These are phyloP conservation scores for Sordaria brevicollis DNA, from an alignment of 495 filamentous ascomycete genomes.

Conservation along the genomic window DNA sequence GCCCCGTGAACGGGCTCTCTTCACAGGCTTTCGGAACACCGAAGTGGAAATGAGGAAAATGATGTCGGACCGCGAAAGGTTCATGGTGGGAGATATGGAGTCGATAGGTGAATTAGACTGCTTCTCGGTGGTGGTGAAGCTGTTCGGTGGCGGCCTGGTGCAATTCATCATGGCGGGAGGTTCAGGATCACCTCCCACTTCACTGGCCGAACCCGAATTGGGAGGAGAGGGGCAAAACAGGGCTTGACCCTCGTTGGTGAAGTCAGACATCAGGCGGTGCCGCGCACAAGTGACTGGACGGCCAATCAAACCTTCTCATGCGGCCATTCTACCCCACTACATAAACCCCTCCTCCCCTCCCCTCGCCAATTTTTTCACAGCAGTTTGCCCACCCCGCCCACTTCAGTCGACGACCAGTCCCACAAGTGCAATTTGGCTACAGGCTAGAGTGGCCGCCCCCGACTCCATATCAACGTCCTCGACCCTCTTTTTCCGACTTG, in stretches of 20 bases:
- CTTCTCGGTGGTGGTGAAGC: background rate
- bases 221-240: conserved; percentile 26
- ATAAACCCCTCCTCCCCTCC: conserved; percentile 19
- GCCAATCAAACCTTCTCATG: conserved; percentile 15
- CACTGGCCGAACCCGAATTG: background rate
- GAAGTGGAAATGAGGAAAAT: too few relatives aligned
- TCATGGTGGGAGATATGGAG: background rate
- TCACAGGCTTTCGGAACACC: too few relatives aligned
- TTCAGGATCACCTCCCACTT: background rate
- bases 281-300: conserved; percentile 13
- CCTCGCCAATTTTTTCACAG: conserved; percentile 7
- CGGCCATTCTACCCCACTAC: conserved; percentile 17
- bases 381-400: conserved; percentile 11
- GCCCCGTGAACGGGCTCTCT: background rate
- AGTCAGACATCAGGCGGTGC: conserved; percentile 16
- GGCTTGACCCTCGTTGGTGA: conserved; percentile 23
- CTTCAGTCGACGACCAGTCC: background rate
- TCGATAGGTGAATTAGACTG: background rate
- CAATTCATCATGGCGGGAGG: background rate
- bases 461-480: background rate
- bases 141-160: background rate
- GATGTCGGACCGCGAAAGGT: too few relatives aligned
- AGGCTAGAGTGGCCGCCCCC: conserved; percentile 14
- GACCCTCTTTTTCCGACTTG: conserved; percentile 2
- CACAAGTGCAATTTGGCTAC: conserved; percentile 14